These are phyloP conservation scores for Schizophyllum commune DNA, from an alignment of 1,284 basidiomycete genomes.

Conservation along the genomic window DNA sequence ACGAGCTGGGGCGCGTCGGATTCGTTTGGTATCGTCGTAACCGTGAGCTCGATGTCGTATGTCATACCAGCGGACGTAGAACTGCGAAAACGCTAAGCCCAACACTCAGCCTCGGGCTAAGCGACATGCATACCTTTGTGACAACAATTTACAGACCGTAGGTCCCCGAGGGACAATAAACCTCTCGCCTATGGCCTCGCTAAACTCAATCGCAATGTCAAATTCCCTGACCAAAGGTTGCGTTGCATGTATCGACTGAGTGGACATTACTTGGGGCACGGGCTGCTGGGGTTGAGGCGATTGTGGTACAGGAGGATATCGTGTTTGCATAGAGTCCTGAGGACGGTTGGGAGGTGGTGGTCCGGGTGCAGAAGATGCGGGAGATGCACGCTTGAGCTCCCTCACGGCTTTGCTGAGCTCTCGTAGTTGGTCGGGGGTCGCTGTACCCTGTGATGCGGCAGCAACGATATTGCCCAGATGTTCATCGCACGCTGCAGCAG, in stretches of 20 bases:
- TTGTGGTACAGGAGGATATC: constrained; percentile 4
- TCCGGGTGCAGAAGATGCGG: constrained; percentile 7
- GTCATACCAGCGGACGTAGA: too few species aligned
- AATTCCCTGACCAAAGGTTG: constrained; percentile 36
- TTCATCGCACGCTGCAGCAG: constrained; percentile 55
- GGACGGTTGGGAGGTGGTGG: constrained; percentile 9
- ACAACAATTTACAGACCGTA: constrained; percentile 34
- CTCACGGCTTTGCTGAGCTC: constrained; percentile 44
- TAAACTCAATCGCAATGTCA: constrained; percentile 64
- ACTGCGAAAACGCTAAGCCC: not conserved
- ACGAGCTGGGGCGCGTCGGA: constrained; percentile 29
- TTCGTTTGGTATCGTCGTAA: not conserved
- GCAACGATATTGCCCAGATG: constrained; percentile 55
- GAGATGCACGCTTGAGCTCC: constrained; percentile 46
- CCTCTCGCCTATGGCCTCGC: constrained; percentile 49
- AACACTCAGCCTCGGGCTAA: constrained; percentile 4
- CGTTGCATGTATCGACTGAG: constrained; percentile 10
- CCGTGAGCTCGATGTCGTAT: constrained; percentile 5
- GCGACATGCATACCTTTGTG: constrained; percentile 10
- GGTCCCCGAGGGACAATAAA: constrained; percentile 59
- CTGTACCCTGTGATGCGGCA: constrained; percentile 48
- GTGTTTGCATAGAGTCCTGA: constrained; percentile 5
- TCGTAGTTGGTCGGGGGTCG: constrained; percentile 53
- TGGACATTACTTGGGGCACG: constrained; percentile 9
- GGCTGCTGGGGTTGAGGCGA: constrained; percentile 4